These are phyloP conservation scores for Penicillium arizonense DNA, from an alignment of 495 filamentous ascomycete genomes.

Conservation along the genomic window DNA sequence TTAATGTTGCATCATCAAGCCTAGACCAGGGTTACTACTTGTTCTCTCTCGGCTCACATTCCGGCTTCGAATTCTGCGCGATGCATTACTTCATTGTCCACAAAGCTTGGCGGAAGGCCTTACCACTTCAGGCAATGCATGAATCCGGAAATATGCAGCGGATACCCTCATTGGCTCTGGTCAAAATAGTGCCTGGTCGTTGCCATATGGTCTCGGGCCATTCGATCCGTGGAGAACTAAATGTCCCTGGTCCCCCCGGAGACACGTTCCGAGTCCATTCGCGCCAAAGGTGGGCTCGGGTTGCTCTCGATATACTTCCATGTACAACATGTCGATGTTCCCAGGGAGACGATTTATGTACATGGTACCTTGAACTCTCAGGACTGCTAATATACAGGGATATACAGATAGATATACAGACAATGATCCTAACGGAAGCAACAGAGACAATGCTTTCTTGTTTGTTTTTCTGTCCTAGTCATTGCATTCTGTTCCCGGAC, in stretches of 20 bases:
- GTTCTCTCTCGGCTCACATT: not conserved
- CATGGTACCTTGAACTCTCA: too few relatives aligned
- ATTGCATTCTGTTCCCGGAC: not conserved
- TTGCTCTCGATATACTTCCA: not conserved
- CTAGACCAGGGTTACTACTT: not conserved
- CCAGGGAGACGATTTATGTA: too few relatives aligned
- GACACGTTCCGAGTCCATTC: constrained; percentile 1
- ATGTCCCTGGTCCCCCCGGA: not conserved
- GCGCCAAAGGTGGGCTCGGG: not conserved
- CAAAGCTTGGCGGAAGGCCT: constrained; percentile 2
- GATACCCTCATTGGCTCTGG: not conserved
- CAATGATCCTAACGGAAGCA: too few relatives aligned
- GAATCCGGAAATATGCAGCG: not conserved
- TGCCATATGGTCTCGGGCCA: not conserved
- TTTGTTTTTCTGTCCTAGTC: not conserved
- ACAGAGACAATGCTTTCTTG: too few relatives aligned
- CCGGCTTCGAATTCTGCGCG: not conserved
- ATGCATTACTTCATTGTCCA: too few relatives aligned
- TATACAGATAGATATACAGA: too few relatives aligned
- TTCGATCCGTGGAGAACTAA: not conserved
- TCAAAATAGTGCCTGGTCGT: too few relatives aligned
- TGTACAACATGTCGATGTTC: not conserved
- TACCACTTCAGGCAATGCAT: not conserved
- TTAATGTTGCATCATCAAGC: not conserved
- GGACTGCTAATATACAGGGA: too few relatives aligned